These are phyloP conservation scores for Eutypa lata DNA, from an alignment of 2,329 filamentous ascomycete species.

Conservation along the genomic window DNA sequence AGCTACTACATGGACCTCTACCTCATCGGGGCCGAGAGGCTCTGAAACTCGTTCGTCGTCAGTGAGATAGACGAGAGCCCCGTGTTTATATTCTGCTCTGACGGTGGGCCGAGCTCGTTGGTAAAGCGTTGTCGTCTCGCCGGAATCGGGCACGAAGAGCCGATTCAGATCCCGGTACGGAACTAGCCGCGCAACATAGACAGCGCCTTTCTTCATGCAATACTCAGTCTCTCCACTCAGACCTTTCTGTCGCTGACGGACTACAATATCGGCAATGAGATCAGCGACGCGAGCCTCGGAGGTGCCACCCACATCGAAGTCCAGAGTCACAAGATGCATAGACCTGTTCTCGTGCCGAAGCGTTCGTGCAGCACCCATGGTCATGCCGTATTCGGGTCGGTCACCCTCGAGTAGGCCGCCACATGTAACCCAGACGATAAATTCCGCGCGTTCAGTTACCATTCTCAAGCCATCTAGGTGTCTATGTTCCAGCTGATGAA, in stretches of 20 bases:
- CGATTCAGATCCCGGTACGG: neutral
- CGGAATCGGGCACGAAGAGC: neutral
- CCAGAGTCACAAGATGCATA: no score
- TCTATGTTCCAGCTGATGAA: neutral
- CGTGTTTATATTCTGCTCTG: no score
- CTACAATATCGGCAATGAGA: neutral
- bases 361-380: no score
- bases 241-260: neutral
- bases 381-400: no score
- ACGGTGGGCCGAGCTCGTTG: no score
- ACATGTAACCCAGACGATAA: neutral
- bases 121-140: neutral
- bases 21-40: no score
- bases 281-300: neutral
- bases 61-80: no score
- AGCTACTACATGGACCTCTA: no score
- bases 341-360: no score
- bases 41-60: no score
- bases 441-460: neutral
- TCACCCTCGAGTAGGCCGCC: no score
- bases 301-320: neutral
- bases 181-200: neutral
- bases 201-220: neutral
- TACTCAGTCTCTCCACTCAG: conserved; percentile 4
- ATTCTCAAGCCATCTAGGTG: conserved; percentile 1